Percentiles rank a stretch among this genome's conserved stretches.
These are phyloP conservation scores for Oleoguttula mirabilis DNA, from an alignment of 495 filamentous ascomycete species.

Conservation along the genomic window DNA sequence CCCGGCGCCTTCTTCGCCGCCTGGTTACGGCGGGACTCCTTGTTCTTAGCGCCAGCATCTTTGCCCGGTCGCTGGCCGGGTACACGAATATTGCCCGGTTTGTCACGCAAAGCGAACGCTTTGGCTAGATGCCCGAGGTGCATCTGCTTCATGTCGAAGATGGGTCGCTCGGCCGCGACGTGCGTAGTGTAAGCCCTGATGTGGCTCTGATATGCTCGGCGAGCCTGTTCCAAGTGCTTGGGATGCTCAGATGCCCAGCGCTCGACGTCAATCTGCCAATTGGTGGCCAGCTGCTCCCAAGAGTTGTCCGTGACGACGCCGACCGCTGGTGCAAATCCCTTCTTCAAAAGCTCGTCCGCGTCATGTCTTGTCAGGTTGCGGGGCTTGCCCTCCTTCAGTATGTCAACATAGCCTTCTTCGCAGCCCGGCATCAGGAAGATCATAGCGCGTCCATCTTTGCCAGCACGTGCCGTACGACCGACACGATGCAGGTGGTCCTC, in stretches of 20 bases:
- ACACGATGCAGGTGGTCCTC: constrained; percentile 90
- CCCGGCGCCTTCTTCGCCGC: constrained; percentile 27
- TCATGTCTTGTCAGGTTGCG: constrained; percentile 44
- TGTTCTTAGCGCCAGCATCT: constrained; percentile 33
- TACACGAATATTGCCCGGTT: constrained; percentile 73
- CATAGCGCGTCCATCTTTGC: constrained; percentile 71
- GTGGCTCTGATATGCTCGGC: constrained; percentile 78
- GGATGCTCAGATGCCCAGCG: constrained; percentile 54
- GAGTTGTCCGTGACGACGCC: constrained; percentile 21
- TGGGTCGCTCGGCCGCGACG: constrained; percentile 62
- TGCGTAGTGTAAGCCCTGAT: constrained; percentile 92
- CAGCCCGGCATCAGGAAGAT: constrained; percentile 82
- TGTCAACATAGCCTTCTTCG: constrained; percentile 77
- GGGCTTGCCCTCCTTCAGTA: constrained; percentile 51
- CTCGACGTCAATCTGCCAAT: constrained; percentile 66
- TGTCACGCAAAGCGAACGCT: constrained; percentile 77
- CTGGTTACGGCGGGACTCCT: constrained; percentile 27
- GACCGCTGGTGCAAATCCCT: constrained; percentile 39
- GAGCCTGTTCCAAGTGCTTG: constrained; percentile 54
- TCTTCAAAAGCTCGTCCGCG: constrained; percentile 50
- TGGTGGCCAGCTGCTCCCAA: constrained; percentile 60
- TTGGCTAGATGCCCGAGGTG: constrained; percentile 93
- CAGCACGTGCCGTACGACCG: constrained; percentile 86
- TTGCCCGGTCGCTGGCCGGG: constrained; percentile 38
- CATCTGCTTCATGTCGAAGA: constrained; percentile 78